These are phyloP conservation scores for Podochytrium sp. DNA, from an alignment of 192 early-diverging fungal genomes.

Conservation along the genomic window DNA sequence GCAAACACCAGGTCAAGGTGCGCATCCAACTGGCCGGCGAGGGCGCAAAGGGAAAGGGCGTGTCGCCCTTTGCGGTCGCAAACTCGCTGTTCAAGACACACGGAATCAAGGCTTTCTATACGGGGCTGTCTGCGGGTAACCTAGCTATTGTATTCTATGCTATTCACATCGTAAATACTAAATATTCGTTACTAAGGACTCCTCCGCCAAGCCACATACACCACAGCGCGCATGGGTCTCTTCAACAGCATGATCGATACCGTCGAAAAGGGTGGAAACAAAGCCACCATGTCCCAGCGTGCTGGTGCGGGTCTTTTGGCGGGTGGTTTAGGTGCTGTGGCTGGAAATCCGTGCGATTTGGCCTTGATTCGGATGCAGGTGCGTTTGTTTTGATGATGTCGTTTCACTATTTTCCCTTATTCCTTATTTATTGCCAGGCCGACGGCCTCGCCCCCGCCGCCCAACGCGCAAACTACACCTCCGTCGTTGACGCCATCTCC, in stretches of 20 bases:
- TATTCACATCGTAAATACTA: too few species aligned
- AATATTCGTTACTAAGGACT: too few species aligned
- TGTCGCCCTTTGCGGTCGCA: conserved; percentile 36
- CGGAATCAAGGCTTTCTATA: conserved; percentile 43
- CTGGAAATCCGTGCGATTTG: conserved; percentile 52
- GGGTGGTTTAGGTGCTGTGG: conserved; percentile 51
- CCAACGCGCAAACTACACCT: conserved; percentile 47
- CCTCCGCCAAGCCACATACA: conserved; percentile 60
- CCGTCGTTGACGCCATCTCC: conserved; percentile 47
- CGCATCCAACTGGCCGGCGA: conserved; percentile 55
- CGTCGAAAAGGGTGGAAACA: conserved; percentile 34
- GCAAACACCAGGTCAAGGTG: conserved; percentile 46
- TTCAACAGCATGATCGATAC: conserved; percentile 54
- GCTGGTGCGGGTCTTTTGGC: conserved; percentile 48
- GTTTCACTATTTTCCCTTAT: background rate
- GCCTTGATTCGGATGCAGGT: conserved; percentile 52
- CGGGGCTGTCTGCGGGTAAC: conserved; percentile 57
- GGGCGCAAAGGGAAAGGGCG: conserved; percentile 28
- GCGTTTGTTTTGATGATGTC: background rate
- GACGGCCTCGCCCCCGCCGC: conserved; percentile 48
- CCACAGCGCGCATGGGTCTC: conserved; percentile 56
- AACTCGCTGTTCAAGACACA: conserved; percentile 32
- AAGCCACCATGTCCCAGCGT: conserved; percentile 47
- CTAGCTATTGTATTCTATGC: too few species aligned
- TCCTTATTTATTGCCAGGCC: background rate